phyloP scores from a whole-genome alignment of 2,329 filamentous ascomycete genomes.

The Aspergillus sp. region DNA sequence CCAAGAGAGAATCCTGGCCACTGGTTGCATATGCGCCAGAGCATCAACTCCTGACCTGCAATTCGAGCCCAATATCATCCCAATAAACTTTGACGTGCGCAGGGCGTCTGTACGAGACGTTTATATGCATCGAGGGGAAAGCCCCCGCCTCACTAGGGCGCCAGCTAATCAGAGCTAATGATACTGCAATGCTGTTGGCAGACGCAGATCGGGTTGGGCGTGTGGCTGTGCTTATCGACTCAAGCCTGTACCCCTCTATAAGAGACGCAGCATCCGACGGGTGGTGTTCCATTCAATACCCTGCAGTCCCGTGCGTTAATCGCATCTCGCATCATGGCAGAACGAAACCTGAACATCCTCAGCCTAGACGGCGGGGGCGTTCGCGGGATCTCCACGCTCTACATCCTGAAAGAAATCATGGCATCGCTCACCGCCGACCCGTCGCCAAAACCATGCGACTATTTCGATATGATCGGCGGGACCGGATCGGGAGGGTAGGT shows the following conservation, averaged over 20 bases:
- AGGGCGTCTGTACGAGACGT: too few species aligned
- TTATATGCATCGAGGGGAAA: not conserved
- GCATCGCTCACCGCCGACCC: slow-evolving; percentile 24
- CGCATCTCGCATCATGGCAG: slow-evolving; percentile 9
- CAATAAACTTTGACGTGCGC: not conserved
- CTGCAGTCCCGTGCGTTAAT: too few species aligned
- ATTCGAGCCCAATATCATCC: not conserved
- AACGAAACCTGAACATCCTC: slow-evolving; percentile 19
- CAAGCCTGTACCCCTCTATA: not conserved
- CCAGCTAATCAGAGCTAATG: not conserved
- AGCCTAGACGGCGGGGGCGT: slow-evolving; percentile 41
- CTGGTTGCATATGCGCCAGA: slow-evolving; percentile 2
- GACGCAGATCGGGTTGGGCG: not conserved
- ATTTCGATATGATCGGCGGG: slow-evolving; percentile 42
- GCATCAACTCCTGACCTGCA: not conserved
- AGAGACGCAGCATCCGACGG: not conserved
- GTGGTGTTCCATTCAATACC: not conserved
- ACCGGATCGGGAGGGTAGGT: slow-evolving; percentile 37
- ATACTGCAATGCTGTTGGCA: not conserved
- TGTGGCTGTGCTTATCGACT: not conserved
- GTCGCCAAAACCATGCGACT: slow-evolving; percentile 33
- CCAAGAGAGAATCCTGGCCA: not conserved
- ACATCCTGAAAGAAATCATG: slow-evolving; percentile 37
- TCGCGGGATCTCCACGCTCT: slow-evolving; percentile 37
- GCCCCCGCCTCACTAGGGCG: too few species aligned